phyloP scores from a whole-genome alignment of 805 yeast species.

The Starmerella floricola region DNA sequence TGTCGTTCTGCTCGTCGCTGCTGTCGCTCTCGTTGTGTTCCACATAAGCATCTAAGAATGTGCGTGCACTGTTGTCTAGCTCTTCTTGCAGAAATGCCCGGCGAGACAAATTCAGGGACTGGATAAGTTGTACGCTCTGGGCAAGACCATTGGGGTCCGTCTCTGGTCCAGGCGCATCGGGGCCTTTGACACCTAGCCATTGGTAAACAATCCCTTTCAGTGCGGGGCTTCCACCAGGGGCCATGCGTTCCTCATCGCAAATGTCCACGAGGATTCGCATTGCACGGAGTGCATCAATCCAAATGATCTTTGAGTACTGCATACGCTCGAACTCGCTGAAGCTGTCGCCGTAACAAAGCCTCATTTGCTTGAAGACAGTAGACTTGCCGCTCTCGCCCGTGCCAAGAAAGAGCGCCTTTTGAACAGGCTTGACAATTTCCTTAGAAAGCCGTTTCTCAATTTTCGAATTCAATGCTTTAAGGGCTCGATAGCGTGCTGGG shows the following conservation, averaged over 20 bases:
- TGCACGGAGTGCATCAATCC: constrained; percentile 81
- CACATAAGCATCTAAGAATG: no score
- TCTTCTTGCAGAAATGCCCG: constrained; percentile 30
- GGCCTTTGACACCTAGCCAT: no score
- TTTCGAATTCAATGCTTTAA: constrained; percentile 31
- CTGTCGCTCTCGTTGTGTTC: constrained; percentile 7
- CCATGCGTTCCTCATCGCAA: constrained; percentile 14
- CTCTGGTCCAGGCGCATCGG: background rate
- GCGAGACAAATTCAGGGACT: constrained; percentile 16
- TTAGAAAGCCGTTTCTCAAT: constrained; percentile 12
- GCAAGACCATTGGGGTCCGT: background rate
- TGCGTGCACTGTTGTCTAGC: constrained; percentile 49
- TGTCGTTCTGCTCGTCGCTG: background rate
- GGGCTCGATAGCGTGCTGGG: constrained; percentile 17
- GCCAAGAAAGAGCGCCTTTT: constrained; percentile 48
- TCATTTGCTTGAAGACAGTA: constrained; percentile 70
- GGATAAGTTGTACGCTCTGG: constrained; percentile 9
- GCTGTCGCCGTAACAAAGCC: constrained; percentile 73
- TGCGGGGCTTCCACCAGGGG: background rate
- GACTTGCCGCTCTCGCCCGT: constrained; percentile 84
- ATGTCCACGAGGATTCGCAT: constrained; percentile 61
- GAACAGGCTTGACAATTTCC: no score
- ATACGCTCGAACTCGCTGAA: constrained; percentile 66
- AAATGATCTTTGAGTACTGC: constrained; percentile 75
- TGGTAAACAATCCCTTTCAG: constrained; percentile 1